A percentile compares a stretch with the other conserved stretches of the same genome.
phyloP scores from a whole-genome alignment of 2,329 filamentous ascomycete genomes.

The Xenosphaeropsis pyriputrescens region DNA sequence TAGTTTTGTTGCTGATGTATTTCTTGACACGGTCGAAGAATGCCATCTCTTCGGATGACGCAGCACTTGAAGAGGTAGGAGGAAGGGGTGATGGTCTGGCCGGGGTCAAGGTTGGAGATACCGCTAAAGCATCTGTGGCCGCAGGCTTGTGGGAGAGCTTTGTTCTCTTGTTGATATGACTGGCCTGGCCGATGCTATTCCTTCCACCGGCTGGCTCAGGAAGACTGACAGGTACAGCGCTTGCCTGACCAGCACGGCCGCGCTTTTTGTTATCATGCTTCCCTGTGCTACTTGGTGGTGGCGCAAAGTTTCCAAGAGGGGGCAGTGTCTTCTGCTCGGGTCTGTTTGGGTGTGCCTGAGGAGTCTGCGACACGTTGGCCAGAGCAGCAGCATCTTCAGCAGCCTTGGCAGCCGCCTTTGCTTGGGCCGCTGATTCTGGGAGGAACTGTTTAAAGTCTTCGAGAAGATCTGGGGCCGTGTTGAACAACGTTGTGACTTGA shows the following conservation, averaged over 20 bases:
- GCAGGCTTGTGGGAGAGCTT: conserved; percentile 52
- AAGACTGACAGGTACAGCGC: background rate
- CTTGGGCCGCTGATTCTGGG: conserved; percentile 70
- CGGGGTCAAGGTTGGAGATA: conserved; percentile 81
- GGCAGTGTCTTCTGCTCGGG: conserved; percentile 64
- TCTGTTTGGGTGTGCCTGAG: conserved; percentile 31
- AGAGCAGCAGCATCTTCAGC: conserved; percentile 48
- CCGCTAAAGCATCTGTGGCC: conserved; percentile 11
- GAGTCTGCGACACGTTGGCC: conserved; percentile 34
- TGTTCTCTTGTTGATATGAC: conserved; percentile 42
- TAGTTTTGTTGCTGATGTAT: conserved; percentile 80
- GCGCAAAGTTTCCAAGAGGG: conserved; percentile 86
- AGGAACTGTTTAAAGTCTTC: conserved; percentile 99
- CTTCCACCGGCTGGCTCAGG: conserved; percentile 7
- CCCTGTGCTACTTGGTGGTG: conserved; percentile 57
- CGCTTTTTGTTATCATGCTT: conserved; percentile 81
- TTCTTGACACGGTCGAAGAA: conserved; percentile 98
- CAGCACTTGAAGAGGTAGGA: conserved; percentile 57
- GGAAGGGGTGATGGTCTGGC: conserved; percentile 77
- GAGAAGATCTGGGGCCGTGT: conserved; percentile 80
- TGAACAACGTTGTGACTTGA: conserved; percentile 89
- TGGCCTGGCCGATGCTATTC: conserved; percentile 13
- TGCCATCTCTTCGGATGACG: conserved; percentile 69
- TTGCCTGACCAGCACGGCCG: conserved; percentile 30
- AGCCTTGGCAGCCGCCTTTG: conserved; percentile 43